Conservation (phyloP, 176 grass and related monocot genomes). For the Triticum urartu region DNA sequence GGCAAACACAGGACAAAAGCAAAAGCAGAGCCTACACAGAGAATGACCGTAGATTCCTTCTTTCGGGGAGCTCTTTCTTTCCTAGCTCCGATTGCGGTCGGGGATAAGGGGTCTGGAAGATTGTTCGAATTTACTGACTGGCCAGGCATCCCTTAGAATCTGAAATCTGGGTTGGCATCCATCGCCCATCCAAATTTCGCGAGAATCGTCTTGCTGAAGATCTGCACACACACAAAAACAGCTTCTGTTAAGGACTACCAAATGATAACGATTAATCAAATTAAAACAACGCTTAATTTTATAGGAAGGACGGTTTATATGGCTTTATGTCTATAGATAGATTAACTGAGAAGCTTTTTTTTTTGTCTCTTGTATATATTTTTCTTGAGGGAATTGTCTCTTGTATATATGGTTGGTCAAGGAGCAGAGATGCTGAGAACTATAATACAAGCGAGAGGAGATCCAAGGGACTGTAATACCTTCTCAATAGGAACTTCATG, state of each 20-base stretch:
- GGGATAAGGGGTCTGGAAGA: neutral
- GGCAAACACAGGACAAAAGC: neutral
- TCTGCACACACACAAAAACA: slow-evolving; percentile 39
- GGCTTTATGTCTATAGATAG: neutral
- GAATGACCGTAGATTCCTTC: neutral
- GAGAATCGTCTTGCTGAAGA: slow-evolving; percentile 87
- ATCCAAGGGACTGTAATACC: slow-evolving; percentile 35
- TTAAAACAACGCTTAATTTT: neutral
- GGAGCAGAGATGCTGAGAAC: neutral
- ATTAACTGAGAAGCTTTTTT: neutral
- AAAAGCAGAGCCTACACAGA: neutral
- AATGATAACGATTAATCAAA: neutral
- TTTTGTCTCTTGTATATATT: neutral
- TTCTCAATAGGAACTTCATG: slow-evolving; percentile 92
- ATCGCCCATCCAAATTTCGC: slow-evolving; percentile 91
- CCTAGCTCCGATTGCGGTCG: neutral
- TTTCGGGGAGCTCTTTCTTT: neutral
- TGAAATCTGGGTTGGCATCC: slow-evolving; percentile 74
- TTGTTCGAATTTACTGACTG: neutral
- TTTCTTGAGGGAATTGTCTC: no score
- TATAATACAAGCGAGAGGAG: neutral
- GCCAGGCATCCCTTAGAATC: neutral
- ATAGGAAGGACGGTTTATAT: neutral
- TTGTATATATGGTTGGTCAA: neutral
- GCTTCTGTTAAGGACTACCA: neutral